These are phyloP conservation scores for Nemania serpens DNA, from an alignment of 2,329 filamentous ascomycete genomes.

Conservation along the genomic window DNA sequence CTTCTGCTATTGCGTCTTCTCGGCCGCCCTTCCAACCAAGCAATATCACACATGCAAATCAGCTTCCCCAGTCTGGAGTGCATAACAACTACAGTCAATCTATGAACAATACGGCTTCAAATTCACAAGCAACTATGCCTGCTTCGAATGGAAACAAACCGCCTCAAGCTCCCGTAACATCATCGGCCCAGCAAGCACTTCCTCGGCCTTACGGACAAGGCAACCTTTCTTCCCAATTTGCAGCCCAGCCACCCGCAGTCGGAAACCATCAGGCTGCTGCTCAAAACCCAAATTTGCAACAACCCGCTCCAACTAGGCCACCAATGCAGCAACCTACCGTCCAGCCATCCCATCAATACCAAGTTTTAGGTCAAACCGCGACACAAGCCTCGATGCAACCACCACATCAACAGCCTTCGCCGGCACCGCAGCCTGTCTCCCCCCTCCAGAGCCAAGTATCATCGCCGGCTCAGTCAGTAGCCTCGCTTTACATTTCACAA, in stretches of 20 bases:
- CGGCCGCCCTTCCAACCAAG: constrained; percentile 9
- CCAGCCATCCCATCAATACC: constrained; percentile 14
- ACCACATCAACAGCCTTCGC: constrained; percentile 28
- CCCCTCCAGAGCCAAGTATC: constrained; percentile 40
- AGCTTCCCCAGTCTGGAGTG: background rate
- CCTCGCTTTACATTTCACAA: constrained; percentile 35
- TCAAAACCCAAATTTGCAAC: constrained; percentile 18
- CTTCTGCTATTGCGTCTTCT: background rate
- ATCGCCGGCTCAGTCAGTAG: constrained; percentile 37
- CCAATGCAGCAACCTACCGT: constrained; percentile 6
- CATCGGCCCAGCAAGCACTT: constrained; percentile 1
- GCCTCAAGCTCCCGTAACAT: background rate
- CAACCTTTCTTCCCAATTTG: constrained; percentile 1
- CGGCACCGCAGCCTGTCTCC: constrained; percentile 32
- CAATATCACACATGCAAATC: background rate
- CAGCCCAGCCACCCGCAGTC: constrained; percentile 11
- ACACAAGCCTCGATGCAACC: constrained; percentile 10
- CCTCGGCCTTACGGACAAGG: constrained; percentile 2
- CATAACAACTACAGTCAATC: constrained; percentile 5
- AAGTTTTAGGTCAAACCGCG: background rate
- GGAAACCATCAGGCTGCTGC: constrained; percentile 9
- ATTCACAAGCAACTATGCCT: constrained; percentile 7
- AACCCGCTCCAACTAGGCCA: background rate
- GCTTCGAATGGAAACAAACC: constrained; percentile 3
- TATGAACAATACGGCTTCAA: constrained; percentile 5